Percentiles rank a stretch among this genome's conserved stretches.
These are phyloP conservation scores for Phytophthora pluvialis DNA, from an alignment of 352 stramenopile genomes.

Conservation along the genomic window DNA sequence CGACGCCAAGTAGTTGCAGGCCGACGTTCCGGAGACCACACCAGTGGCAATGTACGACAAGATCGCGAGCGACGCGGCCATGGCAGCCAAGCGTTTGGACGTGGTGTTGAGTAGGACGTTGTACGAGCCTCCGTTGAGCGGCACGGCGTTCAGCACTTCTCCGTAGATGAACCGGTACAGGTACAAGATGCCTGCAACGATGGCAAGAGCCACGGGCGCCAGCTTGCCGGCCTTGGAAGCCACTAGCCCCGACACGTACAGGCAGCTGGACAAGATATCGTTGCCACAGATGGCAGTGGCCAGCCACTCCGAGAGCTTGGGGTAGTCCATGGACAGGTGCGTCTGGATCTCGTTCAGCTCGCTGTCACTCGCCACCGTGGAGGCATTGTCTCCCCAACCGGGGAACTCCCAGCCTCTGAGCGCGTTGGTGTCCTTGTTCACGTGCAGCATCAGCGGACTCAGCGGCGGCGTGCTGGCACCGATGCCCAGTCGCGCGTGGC, in stretches of 20 bases:
- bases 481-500: conserved; percentile 42
- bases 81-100: conserved; percentile 92
- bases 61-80: conserved; percentile 94
- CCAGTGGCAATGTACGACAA: conserved; percentile 97
- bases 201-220: conserved; percentile 86
- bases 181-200: conserved; percentile 92
- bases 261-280: conserved; percentile 94
- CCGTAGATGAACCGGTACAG: conserved; percentile 95
- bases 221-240: conserved; percentile 91
- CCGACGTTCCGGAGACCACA: conserved; percentile 88
- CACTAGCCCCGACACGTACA: conserved; percentile 90
- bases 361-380: conserved; percentile 60
- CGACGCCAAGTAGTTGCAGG: conserved; percentile 87
- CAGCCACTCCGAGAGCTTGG: conserved; percentile 92
- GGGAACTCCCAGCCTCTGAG: conserved; percentile 89
- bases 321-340: conserved; percentile 75
- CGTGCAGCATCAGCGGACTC: conserved; percentile 72
- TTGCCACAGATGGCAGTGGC: conserved; percentile 96
- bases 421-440: conserved; percentile 73
- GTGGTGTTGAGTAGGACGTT: conserved; percentile 97
- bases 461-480: conserved; percentile 54
- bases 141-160: conserved; percentile 93
- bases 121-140: conserved; percentile 96
- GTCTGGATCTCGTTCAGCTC: conserved; percentile 80
- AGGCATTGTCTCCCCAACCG: conserved; percentile 76